phyloP scores from a whole-genome alignment of 2,329 filamentous ascomycete genomes.

The Alternaria panax region DNA sequence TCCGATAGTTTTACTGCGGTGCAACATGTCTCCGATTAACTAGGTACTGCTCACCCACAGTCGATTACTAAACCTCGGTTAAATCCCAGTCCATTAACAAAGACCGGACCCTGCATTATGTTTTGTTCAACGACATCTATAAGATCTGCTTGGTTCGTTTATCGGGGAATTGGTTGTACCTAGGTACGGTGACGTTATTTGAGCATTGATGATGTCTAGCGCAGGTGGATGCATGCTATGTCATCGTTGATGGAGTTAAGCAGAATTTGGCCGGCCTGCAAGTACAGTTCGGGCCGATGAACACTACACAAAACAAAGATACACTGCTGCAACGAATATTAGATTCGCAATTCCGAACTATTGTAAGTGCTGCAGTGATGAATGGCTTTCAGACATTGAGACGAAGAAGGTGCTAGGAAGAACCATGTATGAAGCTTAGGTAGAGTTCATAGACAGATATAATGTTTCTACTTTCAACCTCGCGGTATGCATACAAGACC shows the following conservation, averaged over 20 bases:
- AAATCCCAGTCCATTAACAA: not conserved
- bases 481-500: not conserved
- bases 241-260: slow-evolving; percentile 5
- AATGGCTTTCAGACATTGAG: not conserved
- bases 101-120: slow-evolving; percentile 3
- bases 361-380: not conserved
- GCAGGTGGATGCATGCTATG: not conserved
- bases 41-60: not conserved
- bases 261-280: not conserved
- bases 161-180: not conserved
- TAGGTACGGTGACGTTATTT: not conserved
- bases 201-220: slow-evolving; percentile 4
- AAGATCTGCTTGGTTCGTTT: not conserved
- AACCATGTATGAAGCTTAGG: too few relatives aligned
- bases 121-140: not conserved
- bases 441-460: not conserved
- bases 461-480: not conserved
- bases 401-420: not conserved
- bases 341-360: not conserved
- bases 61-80: not conserved
- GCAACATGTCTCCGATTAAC: not conserved
- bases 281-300: not conserved
- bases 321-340: not conserved
- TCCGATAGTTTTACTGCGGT: not conserved
- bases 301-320: not conserved